Percentiles rank a stretch among this genome's conserved stretches.
Evolutionary conservation across 2,329 filamentous ascomycete genomes (phyloP).

Genomic region (Aureobasidium musti): DNA sequence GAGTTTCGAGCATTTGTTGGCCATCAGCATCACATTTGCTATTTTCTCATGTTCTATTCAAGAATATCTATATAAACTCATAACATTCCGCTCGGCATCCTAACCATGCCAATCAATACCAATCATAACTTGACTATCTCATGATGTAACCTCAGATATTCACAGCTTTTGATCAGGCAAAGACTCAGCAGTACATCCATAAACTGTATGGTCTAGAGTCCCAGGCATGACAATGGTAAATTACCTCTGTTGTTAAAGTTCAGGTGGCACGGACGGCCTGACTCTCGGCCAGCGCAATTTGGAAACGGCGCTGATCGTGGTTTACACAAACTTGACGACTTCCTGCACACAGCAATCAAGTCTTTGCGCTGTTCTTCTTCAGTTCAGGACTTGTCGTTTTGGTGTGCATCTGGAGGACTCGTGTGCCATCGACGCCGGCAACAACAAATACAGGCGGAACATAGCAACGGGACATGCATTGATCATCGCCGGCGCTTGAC

Average conservation of each 20-base stretch:
- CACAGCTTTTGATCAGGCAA: background rate
- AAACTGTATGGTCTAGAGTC: background rate
- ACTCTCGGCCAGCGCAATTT: slow-evolving; percentile 13
- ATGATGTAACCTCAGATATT: background rate
- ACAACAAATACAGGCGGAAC: background rate
- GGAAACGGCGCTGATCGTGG: slow-evolving; percentile 21
- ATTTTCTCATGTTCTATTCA: background rate
- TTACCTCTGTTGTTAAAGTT: background rate
- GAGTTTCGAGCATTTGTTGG: background rate
- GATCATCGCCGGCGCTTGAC: slow-evolving; percentile 24
- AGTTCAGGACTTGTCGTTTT: background rate
- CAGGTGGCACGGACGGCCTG: slow-evolving; percentile 19
- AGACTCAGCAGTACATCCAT: background rate
- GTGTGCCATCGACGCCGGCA: background rate
- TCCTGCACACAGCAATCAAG: slow-evolving; percentile 13
- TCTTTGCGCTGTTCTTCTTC: background rate
- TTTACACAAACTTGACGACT: slow-evolving; percentile 2
- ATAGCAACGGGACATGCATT: slow-evolving; percentile 21
- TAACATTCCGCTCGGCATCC: background rate
- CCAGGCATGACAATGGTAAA: background rate
- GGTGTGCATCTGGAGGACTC: slow-evolving; percentile 2
- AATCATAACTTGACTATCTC: background rate
- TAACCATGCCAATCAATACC: background rate
- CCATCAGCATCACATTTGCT: background rate
- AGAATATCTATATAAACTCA: too few relatives aligned